Percentiles rank a stretch among this genome's conserved stretches.
phyloP scores from a whole-genome alignment of 306 rosid genomes.

The Argentina anserina region DNA sequence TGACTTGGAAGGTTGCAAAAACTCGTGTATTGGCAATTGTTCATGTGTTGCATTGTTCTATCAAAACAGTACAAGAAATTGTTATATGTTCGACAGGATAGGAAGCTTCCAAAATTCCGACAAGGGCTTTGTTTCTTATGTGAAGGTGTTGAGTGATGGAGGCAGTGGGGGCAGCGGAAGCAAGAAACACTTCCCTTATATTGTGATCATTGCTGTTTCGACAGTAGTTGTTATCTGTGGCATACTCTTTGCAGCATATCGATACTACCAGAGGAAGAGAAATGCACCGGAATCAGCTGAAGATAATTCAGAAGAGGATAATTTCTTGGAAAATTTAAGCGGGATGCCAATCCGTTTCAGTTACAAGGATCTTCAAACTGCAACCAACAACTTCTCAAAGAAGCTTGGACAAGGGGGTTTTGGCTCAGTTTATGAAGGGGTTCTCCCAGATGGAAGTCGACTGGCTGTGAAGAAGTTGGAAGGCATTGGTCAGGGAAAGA shows the following conservation, averaged over 20 bases:
- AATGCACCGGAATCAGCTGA: constrained; percentile 37
- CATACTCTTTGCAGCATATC: constrained; percentile 45
- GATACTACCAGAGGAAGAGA: constrained; percentile 42
- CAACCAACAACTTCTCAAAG: constrained; percentile 69
- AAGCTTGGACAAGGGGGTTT: constrained; percentile 95
- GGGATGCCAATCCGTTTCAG: constrained; percentile 77
- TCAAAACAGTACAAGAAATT: constrained; percentile 60
- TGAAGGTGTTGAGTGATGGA: constrained; percentile 49
- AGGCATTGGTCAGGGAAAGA: constrained; percentile 90
- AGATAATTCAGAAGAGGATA: constrained; percentile 75
- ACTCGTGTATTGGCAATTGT: constrained; percentile 61
- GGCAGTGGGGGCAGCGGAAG: constrained; percentile 32
- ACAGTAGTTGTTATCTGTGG: constrained; percentile 45
- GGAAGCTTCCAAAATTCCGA: constrained; percentile 64
- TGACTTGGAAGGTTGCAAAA: constrained; percentile 56
- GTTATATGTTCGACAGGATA: constrained; percentile 60
- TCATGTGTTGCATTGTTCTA: constrained; percentile 82
- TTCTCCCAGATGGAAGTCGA: constrained; percentile 62
- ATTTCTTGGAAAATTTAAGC: constrained; percentile 65
- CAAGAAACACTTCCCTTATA: constrained; percentile 37
- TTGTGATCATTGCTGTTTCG: constrained; percentile 49
- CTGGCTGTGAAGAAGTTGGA: constrained; percentile 89
- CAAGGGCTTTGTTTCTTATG: constrained; percentile 52
- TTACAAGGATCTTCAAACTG: constrained; percentile 63
- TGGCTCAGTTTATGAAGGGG: constrained; percentile 85